These are phyloP conservation scores for Cryptococcus amylolentus DNA, from an alignment of 1,284 basidiomycete species.

Conservation along the genomic window DNA sequence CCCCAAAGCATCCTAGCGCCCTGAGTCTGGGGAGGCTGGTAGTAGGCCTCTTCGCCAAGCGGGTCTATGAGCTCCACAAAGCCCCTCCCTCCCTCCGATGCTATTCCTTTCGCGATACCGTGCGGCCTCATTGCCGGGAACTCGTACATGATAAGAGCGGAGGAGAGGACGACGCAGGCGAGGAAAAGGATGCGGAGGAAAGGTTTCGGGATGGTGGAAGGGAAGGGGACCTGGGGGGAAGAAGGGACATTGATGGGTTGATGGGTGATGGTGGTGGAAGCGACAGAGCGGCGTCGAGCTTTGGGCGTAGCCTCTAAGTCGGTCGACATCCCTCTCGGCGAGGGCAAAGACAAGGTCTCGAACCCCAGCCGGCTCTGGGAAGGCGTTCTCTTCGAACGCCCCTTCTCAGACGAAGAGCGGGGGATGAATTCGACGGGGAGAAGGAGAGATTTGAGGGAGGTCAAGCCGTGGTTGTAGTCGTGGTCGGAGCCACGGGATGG, in stretches of 20 bases:
- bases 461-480: conserved; percentile 16
- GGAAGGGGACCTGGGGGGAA: conserved; percentile 9
- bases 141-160: conserved; percentile 12
- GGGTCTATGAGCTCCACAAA: too few relatives aligned
- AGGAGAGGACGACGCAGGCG: conserved; percentile 21
- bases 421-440: conserved; percentile 19
- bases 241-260: conserved; percentile 23
- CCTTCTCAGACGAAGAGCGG: conserved; percentile 14
- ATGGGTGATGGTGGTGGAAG: conserved; percentile 4
- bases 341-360: not conserved
- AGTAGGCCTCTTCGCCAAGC: conserved; percentile 18
- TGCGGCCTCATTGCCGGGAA: too few relatives aligned
- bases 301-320: conserved; percentile 14
- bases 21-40: conserved; percentile 27
- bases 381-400: not conserved
- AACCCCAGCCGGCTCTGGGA: too few relatives aligned
- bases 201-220: conserved; percentile 32
- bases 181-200: conserved; percentile 34
- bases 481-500: conserved; percentile 12
- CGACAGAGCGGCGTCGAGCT: conserved; percentile 9
- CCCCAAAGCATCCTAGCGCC: conserved; percentile 19
- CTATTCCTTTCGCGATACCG: too few relatives aligned
- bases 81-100: too few relatives aligned
- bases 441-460: conserved; percentile 28
- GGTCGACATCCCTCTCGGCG: conserved; percentile 1